Conservation (phyloP, 257 asterid genomes). For the Fraxinus americana region DNA sequence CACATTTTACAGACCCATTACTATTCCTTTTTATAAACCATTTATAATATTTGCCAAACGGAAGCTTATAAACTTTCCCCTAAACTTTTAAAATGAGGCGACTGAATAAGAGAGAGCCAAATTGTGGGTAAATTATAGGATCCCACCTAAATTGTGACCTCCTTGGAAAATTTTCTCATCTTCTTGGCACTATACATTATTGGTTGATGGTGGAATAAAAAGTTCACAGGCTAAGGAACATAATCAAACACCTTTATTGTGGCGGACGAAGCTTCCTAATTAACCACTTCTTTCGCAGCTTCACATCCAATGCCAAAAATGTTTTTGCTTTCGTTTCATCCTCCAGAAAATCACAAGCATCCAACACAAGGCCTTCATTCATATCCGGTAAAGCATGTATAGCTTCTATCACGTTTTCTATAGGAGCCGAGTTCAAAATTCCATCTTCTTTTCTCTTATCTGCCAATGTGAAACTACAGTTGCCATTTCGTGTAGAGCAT, state of each 20-base stretch:
- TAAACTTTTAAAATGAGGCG: too few relatives aligned
- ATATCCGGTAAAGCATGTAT: constrained; percentile 41
- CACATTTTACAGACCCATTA: too few relatives aligned
- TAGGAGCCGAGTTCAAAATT: constrained; percentile 11
- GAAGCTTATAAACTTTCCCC: too few relatives aligned
- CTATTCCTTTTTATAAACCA: too few relatives aligned
- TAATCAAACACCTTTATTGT: background rate
- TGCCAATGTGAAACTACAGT: constrained; percentile 27
- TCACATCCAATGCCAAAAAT: constrained; percentile 37
- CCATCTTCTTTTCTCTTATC: constrained; percentile 24
- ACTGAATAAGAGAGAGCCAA: background rate
- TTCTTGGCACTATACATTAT: background rate
- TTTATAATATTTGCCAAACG: too few relatives aligned
- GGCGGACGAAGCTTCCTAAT: constrained; percentile 39
- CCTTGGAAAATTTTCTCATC: background rate
- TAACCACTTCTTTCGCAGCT: constrained; percentile 45
- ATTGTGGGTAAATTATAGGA: too few relatives aligned
- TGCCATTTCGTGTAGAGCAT: constrained; percentile 20
- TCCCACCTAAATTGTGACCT: too few relatives aligned
- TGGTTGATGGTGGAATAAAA: background rate
- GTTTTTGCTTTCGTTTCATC: constrained; percentile 41
- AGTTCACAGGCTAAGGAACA: background rate
- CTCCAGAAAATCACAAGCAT: constrained; percentile 48
- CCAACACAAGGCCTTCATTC: constrained; percentile 46
- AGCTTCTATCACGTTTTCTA: constrained; percentile 32